Evolutionary conservation across 208 protist species (phyloP), one percentile per base, ranked within the genome.

Genomic region (Tritrichomonas foetus): DNA sequence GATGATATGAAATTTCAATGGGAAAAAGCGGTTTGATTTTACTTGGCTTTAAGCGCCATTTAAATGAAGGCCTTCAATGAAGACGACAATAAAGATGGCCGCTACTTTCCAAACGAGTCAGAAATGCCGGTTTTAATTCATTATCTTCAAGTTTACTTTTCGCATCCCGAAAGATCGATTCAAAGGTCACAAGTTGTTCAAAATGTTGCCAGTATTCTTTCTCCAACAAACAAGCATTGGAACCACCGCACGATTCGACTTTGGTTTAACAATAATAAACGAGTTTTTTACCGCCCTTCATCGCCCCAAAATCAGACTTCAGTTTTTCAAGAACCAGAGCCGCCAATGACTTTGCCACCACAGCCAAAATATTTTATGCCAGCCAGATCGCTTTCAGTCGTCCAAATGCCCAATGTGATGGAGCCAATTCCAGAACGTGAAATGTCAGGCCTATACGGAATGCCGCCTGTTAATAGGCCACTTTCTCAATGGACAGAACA

Each of bases 221-320:
- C 41, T 16, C 41, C 78, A 5, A 55, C 78, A 16, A 89, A 89
- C n/a, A 89, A 89, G 47, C 78, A 89, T 49, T 89, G 78, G 78
- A 53, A 14, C 39, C 78, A 89, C 39, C 39, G 78, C 8, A 89
- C 78, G 39, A 33, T 89, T 33, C 41, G 78, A 16, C 16, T 89
- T n/a, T 89, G 78, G 78, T 89, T 89, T 57, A 89, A 89, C 39
- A 89, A 89, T n/a, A 89, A 89, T 30, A 89, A 89, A 57, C 44
- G 78, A 9, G 78, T 89, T 27, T 89, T 89, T 50, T 89, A 61
- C 39, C 78, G 47, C 5, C 78, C 78, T 2, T 33, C 41, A 39
- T 53, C 25, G 14, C 78, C 25, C 9, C 47, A 53, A 57, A 89
- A 89, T 61, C 8, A 22, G n/a, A 41, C 50, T 22, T 33, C 11